Evolutionary conservation across 2,329 filamentous ascomycete genomes (phyloP), one percentile per base, ranked within the genome.

Genomic region (Diaporthe vexans): DNA sequence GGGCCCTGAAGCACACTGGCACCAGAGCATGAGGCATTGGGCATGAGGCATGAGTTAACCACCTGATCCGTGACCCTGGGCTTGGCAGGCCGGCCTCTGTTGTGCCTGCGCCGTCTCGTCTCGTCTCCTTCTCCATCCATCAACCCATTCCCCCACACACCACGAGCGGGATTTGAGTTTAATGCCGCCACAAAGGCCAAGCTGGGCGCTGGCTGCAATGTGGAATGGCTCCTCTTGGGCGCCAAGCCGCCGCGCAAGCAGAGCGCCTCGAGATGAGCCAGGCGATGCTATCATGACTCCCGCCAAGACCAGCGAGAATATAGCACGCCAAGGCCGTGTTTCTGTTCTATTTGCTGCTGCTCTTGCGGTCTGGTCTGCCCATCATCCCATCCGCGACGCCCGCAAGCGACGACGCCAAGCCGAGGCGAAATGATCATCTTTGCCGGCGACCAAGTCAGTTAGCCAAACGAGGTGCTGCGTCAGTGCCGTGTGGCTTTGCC

Each of bases 211-310:
- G 63, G 46, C 46, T 68, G 48, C 13, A 19, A 26, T 40, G 33
- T 68, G 48, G 29, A 11, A 52, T 40, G 48, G 63, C 63, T 26
- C 26, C 46, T 68, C 63, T 68, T 68, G 63, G 63, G 48, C 63
- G 63, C 63, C 63, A 68, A 68, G 63, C 52, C 17, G 63, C 46
- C 63, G 63, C 63, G 63, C 63, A 68, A 68, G 63, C 48, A 54
- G 40, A 43, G 21, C 46, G 21, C 46, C 63, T 35, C 29, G 8
- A 40, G 46, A 29, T 21, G 21, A 37, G 46, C 29, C 29, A 17
- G 33, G 33, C 48, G 63, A 68, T 68, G 63, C 63, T 68, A 54
- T 54, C 29, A 40, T 51, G 9, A 54, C 33, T 6, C 63, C 10
- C 63, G 63, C 63, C 29, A 68, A 54, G 63, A 13, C 48, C 33